These are phyloP conservation scores for Xylaria venustula DNA, from an alignment of 495 filamentous ascomycete genomes.

Conservation along the genomic window DNA sequence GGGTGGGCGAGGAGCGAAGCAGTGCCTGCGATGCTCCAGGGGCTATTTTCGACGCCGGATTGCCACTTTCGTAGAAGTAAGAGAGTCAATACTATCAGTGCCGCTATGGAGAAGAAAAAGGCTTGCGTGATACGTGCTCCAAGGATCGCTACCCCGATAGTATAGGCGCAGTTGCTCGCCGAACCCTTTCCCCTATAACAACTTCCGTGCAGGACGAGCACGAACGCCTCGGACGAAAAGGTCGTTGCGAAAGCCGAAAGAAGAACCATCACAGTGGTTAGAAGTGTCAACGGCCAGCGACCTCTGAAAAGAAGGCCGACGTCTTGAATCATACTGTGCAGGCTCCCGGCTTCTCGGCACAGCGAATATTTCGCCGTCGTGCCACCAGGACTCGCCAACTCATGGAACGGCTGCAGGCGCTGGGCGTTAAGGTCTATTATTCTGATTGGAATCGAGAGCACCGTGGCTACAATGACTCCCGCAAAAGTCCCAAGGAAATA, in stretches of 20 bases:
- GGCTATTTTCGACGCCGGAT: constrained; percentile 39
- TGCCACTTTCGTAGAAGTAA: constrained; percentile 25
- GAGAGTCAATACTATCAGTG: constrained; percentile 22
- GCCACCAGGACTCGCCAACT: constrained; percentile 26
- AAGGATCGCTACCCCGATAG: not conserved
- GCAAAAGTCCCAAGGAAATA: constrained; percentile 40
- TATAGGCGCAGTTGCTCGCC: constrained; percentile 32
- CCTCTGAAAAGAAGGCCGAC: constrained; percentile 22
- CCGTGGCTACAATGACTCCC: constrained; percentile 29
- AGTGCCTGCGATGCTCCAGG: constrained; percentile 40
- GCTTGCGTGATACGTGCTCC: constrained; percentile 5
- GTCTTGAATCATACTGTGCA: constrained; percentile 24
- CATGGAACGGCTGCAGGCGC: constrained; percentile 37
- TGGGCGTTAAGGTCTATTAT: constrained; percentile 38
- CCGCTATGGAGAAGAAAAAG: constrained; percentile 13
- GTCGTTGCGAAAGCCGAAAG: constrained; percentile 32
- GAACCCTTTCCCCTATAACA: constrained; percentile 22
- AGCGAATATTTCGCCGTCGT: constrained; percentile 30
- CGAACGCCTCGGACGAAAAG: constrained; percentile 34
- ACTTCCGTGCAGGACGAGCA: constrained; percentile 32
- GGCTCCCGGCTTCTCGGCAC: constrained; percentile 26
- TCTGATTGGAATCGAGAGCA: constrained; percentile 34
- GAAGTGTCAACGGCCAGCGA: constrained; percentile 28
- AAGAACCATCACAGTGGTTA: constrained; percentile 29
- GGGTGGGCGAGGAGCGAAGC: constrained; percentile 34